Conservation (phyloP, 441 rosid species). For the Geranium incanum region DNA sequence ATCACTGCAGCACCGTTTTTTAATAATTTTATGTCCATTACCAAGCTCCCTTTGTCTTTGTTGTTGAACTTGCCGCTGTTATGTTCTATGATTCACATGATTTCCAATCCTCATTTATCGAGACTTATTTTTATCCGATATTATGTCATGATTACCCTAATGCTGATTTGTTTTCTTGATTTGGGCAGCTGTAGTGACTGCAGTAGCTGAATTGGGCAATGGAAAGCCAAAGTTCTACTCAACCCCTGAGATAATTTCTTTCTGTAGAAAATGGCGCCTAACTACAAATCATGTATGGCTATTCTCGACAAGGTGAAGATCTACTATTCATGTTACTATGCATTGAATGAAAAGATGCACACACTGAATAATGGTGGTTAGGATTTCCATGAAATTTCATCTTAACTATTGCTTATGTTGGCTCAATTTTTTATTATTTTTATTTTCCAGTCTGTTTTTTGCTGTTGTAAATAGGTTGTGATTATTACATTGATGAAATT, state of each 20-base stretch:
- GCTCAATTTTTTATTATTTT: neutral
- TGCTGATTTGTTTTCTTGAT: slow-evolving; percentile 21
- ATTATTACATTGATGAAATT: neutral
- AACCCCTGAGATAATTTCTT: slow-evolving; percentile 77
- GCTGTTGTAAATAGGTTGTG: neutral
- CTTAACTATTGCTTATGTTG: neutral
- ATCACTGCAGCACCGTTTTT: neutral
- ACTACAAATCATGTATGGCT: slow-evolving; percentile 93
- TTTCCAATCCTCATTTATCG: neutral
- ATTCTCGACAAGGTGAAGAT: slow-evolving; percentile 75
- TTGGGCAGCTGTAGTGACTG: slow-evolving; percentile 85
- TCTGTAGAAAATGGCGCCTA: slow-evolving; percentile 85
- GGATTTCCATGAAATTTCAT: slow-evolving; percentile 1
- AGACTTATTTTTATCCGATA: neutral
- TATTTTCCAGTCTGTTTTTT: neutral
- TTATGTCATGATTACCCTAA: neutral
- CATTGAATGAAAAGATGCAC: neutral
- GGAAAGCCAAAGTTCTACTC: slow-evolving; percentile 92
- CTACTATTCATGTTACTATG: slow-evolving; percentile 12
- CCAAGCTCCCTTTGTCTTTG: slow-evolving; percentile 5
- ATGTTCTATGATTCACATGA: neutral
- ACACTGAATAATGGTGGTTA: neutral
- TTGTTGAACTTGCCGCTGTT: neutral
- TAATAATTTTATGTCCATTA: neutral
- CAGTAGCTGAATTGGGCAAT: slow-evolving; percentile 79